Evolutionary conservation across 139 green algal species (phyloP).

Genomic region (Zygnema cylindricum): DNA sequence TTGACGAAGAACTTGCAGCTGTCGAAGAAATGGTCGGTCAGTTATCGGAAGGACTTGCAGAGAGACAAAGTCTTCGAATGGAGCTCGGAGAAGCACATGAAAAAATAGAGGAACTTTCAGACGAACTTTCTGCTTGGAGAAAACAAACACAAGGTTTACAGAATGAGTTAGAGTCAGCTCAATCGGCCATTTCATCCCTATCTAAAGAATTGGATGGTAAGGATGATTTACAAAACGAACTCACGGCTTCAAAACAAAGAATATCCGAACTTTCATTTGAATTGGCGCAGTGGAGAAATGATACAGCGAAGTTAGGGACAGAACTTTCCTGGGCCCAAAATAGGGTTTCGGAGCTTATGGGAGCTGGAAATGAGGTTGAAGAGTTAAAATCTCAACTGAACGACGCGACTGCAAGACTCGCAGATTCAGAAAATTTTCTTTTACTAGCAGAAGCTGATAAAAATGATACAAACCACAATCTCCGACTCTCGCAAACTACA

Average conservation of each 20-base stretch:
- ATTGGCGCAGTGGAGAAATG: slow-evolving; percentile 10
- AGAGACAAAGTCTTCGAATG: slow-evolving; percentile 25
- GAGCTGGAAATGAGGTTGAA: slow-evolving; percentile 2
- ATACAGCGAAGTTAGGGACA: not conserved
- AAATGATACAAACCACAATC: not conserved
- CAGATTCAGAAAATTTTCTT: slow-evolving; percentile 3
- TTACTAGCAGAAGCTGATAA: slow-evolving; percentile 2
- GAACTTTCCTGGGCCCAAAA: slow-evolving; percentile 11
- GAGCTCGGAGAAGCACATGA: not conserved
- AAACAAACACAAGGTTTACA: not conserved
- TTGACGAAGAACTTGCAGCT: slow-evolving; percentile 30
- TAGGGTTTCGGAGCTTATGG: slow-evolving; percentile 17
- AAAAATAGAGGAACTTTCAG: slow-evolving; percentile 1
- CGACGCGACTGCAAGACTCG: not conserved
- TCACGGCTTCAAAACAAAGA: not conserved
- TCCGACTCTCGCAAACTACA: not conserved
- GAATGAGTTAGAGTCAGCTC: slow-evolving; percentile 11
- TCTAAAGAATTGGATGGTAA: not conserved
- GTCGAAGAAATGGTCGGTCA: slow-evolving; percentile 39
- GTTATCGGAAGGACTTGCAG: slow-evolving; percentile 27
- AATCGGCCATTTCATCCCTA: slow-evolving; percentile 2
- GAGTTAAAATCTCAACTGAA: not conserved
- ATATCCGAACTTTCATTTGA: not conserved
- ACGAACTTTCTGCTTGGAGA: slow-evolving; percentile 10
- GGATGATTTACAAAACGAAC: slow-evolving; percentile 6